Conservation (phyloP, 1,139 yeast genomes). For the Schwanniomyces etchellsii region DNA sequence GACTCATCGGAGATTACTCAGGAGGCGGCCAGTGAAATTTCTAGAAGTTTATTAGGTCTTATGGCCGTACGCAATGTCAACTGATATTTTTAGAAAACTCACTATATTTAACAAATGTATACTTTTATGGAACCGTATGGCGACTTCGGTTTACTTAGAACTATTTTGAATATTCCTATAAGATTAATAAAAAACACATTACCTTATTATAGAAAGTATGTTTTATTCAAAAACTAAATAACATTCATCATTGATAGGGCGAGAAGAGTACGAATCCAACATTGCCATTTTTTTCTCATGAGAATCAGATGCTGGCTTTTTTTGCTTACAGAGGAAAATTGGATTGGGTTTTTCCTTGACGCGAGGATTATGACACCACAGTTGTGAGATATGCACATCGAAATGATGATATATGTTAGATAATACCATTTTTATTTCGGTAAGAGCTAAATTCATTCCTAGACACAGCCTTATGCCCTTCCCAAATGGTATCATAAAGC, state of each 20-base stretch:
- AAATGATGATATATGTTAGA: constrained; percentile 53
- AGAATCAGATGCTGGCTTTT: constrained; percentile 14
- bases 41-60: constrained; percentile 1
- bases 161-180: no score
- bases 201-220: no score
- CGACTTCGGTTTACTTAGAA: no score
- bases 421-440: constrained; percentile 57
- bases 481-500: constrained; percentile 64
- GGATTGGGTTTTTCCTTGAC: no score
- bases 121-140: no score
- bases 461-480: constrained; percentile 70
- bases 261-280: constrained; percentile 47
- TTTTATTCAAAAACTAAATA: constrained; percentile 30
- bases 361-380: constrained; percentile 35
- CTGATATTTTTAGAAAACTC: no score
- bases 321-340: no score
- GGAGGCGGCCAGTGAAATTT: constrained; percentile 3
- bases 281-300: constrained; percentile 48
- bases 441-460: constrained; percentile 63
- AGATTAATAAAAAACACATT: no score
- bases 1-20: constrained; percentile 3
- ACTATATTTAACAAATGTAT: no score
- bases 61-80: no score
- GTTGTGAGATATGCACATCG: constrained; percentile 24
- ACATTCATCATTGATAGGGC: constrained; percentile 47